Percentiles rank a stretch among this genome's conserved stretches.
Conservation (phyloP, 2,329 filamentous ascomycete genomes). For the Aureobasidium melanogenum region DNA sequence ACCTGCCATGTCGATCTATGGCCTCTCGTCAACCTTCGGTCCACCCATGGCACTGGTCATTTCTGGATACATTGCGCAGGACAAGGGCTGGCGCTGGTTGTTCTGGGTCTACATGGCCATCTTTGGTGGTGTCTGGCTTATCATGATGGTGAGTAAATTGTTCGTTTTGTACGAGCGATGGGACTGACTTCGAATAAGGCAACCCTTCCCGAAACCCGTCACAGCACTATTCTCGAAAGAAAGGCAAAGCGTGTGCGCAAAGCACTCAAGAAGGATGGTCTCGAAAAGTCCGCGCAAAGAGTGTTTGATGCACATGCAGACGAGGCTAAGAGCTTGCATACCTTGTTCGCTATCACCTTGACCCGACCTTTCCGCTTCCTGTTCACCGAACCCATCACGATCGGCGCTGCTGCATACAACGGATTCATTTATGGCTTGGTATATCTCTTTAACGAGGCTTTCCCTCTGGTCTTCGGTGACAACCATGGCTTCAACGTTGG, state of each 20-base stretch:
- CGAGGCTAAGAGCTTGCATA: constrained; percentile 12
- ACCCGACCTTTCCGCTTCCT: constrained; percentile 41
- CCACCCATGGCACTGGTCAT: constrained; percentile 28
- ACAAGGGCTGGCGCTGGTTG: constrained; percentile 17
- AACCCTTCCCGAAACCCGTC: constrained; percentile 23
- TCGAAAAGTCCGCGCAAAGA: constrained; percentile 4
- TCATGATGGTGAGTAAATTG: constrained; percentile 16
- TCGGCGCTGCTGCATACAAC: constrained; percentile 41
- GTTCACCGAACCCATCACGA: constrained; percentile 38
- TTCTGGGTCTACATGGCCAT: constrained; percentile 23
- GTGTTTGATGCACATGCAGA: constrained; percentile 17
- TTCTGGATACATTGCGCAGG: constrained; percentile 26
- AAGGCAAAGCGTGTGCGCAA: constrained; percentile 65
- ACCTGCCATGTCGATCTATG: constrained; percentile 28
- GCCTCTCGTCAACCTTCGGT: constrained; percentile 28
- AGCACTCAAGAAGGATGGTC: constrained; percentile 14
- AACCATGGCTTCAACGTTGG: constrained; percentile 19
- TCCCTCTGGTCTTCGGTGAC: constrained; percentile 40
- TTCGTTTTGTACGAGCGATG: neutral
- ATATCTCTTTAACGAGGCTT: constrained; percentile 43
- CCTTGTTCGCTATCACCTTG: constrained; percentile 34
- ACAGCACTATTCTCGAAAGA: constrained; percentile 22
- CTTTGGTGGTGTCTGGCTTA: constrained; percentile 17
- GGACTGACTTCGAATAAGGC: neutral
- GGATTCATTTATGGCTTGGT: constrained; percentile 42